phyloP scores from a whole-genome alignment of 2,329 filamentous ascomycete species.

The Fusarium continuum region DNA sequence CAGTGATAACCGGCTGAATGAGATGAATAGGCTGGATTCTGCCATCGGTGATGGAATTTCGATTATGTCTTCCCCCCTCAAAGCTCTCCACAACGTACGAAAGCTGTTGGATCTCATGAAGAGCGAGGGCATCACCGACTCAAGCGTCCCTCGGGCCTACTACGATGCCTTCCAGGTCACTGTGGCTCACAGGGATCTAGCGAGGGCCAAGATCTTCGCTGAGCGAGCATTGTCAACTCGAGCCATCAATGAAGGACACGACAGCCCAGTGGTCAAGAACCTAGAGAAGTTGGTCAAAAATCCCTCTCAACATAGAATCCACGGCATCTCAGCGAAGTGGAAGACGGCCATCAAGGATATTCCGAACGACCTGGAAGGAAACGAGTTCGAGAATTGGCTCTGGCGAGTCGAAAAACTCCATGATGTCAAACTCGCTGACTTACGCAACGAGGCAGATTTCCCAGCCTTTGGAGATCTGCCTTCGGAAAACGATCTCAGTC shows the following conservation, averaged over 20 bases:
- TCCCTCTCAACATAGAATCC: neutral
- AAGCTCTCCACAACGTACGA: neutral
- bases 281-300: neutral
- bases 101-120: neutral
- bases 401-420: neutral
- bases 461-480: slow-evolving; percentile 3
- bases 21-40: neutral
- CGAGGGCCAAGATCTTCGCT: slow-evolving; percentile 13
- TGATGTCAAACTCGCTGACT: neutral
- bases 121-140: neutral
- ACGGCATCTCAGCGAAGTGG: neutral
- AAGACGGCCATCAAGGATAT: neutral
- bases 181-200: neutral
- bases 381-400: slow-evolving; percentile 8
- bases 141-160: neutral
- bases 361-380: neutral
- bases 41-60: neutral
- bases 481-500: neutral
- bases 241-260: neutral
- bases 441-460: slow-evolving; percentile 8
- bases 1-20: neutral
- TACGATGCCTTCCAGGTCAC: neutral
- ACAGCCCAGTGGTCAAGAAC: neutral
- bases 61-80: neutral
- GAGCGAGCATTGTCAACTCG: neutral